These are phyloP conservation scores for Schoenoplectus tabernaemontani DNA, from an alignment of 202 grass and related monocot genomes.

Conservation along the genomic window DNA sequence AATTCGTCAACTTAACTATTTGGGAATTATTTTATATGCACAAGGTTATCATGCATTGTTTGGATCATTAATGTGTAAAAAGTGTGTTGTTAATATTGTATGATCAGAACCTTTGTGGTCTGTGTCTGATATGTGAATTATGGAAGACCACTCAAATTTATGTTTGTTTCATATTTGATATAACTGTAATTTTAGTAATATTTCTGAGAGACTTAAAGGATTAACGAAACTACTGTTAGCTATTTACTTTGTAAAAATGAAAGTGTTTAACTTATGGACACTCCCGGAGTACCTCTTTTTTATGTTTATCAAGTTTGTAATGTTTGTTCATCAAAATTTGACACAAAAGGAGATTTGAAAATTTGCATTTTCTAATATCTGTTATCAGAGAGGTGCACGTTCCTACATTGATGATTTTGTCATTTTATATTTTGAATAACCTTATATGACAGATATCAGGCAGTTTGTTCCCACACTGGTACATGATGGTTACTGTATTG, in stretches of 20 bases:
- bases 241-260: no score
- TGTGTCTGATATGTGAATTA: background rate
- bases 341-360: background rate
- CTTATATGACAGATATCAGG: background rate
- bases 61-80: background rate
- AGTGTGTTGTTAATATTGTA: background rate
- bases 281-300: background rate
- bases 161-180: background rate
- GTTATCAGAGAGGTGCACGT: background rate
- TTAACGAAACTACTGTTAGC: background rate
- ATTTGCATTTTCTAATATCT: background rate
- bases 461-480: background rate
- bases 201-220: background rate
- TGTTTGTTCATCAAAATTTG: no score
- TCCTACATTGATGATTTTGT: background rate
- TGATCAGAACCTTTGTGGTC: background rate
- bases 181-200: background rate
- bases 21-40: background rate
- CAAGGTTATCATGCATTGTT: background rate
- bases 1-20: background rate
- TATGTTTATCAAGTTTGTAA: background rate
- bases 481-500: background rate
- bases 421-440: background rate
- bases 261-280: no score
- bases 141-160: background rate